phyloP scores from a whole-genome alignment of 345 rosid species.

The Camelina hispida region DNA sequence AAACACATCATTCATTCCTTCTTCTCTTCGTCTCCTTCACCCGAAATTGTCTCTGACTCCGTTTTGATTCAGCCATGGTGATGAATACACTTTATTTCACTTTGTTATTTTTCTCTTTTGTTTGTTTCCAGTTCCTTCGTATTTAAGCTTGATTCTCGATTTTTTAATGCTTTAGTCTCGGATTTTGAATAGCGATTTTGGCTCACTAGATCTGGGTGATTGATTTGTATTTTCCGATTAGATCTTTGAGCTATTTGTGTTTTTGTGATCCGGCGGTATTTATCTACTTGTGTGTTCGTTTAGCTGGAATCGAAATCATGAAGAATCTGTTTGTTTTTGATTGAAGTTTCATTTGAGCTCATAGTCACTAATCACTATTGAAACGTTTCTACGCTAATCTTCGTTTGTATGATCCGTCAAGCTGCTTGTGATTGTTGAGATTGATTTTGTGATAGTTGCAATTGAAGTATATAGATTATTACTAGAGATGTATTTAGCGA shows the following conservation, averaged over 20 bases:
- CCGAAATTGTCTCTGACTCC: conserved; percentile 11
- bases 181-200: conserved; percentile 7
- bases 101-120: not conserved
- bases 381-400: not conserved
- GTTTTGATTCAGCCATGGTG: conserved; percentile 45
- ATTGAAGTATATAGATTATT: conserved; percentile 25
- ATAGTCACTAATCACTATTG: too few species aligned
- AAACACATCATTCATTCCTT: conserved; percentile 18
- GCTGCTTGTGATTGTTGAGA: not conserved
- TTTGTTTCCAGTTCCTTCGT: not conserved
- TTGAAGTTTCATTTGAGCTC: not conserved
- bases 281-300: conserved; percentile 17
- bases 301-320: conserved; percentile 23
- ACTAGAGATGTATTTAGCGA: not conserved
- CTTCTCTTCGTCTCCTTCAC: conserved; percentile 29
- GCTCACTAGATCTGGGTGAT: conserved; percentile 38
- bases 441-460: not conserved
- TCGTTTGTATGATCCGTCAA: conserved; percentile 2
- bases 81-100: not conserved
- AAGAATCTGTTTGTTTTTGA: not conserved
- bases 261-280: conserved; percentile 10
- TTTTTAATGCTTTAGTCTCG: not conserved
- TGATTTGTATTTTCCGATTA: conserved; percentile 28
- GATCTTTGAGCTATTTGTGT: conserved; percentile 21
- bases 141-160: conserved; percentile 3